Evolutionary conservation across 1,284 basidiomycete genomes (phyloP).

Genomic region (Ustilago trichophora): DNA sequence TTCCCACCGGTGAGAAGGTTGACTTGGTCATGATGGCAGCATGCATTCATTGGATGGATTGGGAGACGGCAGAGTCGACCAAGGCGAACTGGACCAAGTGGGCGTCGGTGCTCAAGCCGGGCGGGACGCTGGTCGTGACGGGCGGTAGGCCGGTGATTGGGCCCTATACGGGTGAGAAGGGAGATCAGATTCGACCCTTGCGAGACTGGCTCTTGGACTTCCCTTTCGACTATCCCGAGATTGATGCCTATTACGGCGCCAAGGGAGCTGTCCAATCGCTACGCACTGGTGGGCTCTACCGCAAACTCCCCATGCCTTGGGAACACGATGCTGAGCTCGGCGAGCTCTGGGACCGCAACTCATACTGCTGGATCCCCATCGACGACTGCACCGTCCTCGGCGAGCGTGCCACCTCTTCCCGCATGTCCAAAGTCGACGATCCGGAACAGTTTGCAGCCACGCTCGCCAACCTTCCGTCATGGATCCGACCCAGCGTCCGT

Average conservation of each 20-base stretch:
- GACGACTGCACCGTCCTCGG: constrained; percentile 39
- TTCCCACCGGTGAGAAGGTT: constrained; percentile 34
- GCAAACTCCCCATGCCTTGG: constrained; percentile 41
- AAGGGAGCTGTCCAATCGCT: neutral
- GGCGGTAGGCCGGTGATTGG: constrained; percentile 35
- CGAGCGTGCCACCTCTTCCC: constrained; percentile 19
- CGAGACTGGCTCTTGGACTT: constrained; percentile 43
- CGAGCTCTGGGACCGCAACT: constrained; percentile 32
- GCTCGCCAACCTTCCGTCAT: constrained; percentile 19
- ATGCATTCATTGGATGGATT: constrained; percentile 49
- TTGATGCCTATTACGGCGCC: constrained; percentile 16
- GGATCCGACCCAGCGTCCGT: constrained; percentile 24
- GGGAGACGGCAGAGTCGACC: constrained; percentile 17
- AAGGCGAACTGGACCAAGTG: constrained; percentile 30
- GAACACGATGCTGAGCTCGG: constrained; percentile 9
- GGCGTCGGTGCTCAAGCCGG: constrained; percentile 40
- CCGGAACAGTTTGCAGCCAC: constrained; percentile 7
- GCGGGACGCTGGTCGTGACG: constrained; percentile 30
- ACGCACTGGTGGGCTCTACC: constrained; percentile 30
- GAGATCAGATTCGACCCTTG: constrained; percentile 32
- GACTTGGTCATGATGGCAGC: constrained; percentile 46
- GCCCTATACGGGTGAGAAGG: constrained; percentile 26
- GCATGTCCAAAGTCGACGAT: constrained; percentile 19
- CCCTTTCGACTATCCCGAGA: constrained; percentile 17
- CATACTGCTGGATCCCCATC: constrained; percentile 39